Percentiles rank a stretch among this genome's conserved stretches.
Conservation (phyloP, 345 rosid genomes). For the Rhizophora mangle region DNA sequence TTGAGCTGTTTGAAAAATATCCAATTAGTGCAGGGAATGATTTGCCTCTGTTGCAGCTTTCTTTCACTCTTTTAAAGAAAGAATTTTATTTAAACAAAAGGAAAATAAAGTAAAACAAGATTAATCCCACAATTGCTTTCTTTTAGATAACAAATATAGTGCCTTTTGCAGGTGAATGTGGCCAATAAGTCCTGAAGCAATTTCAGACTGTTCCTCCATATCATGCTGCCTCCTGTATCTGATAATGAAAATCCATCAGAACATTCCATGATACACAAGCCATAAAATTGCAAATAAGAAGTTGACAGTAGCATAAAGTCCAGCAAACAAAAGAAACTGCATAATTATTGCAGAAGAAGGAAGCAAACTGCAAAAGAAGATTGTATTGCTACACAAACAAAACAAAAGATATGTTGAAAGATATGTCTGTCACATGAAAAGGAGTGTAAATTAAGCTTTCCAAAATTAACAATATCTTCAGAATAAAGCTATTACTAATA, state of each 20-base stretch:
- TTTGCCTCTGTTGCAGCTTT: background rate
- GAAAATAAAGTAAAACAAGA: conserved; percentile 10
- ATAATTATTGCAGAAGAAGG: too few species aligned
- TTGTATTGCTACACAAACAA: too few species aligned
- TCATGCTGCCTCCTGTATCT: conserved; percentile 55
- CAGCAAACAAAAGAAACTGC: too few species aligned
- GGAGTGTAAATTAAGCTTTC: too few species aligned
- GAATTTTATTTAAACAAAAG: conserved; percentile 7
- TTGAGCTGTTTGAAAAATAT: conserved; percentile 39
- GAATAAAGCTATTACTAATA: background rate
- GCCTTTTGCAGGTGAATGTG: conserved; percentile 84
- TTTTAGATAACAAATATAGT: conserved; percentile 15
- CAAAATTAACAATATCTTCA: too few species aligned
- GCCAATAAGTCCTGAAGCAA: conserved; percentile 61
- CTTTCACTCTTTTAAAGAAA: background rate
- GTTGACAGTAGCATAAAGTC: background rate
- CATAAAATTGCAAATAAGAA: background rate
- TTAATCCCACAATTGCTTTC: conserved; percentile 2
- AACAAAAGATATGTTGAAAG: too few species aligned
- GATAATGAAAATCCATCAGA: conserved; percentile 22
- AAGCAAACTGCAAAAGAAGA: too few species aligned
- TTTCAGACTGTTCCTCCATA: conserved; percentile 40
- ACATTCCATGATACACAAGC: conserved; percentile 5
- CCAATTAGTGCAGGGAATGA: background rate
- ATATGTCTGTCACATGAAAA: too few species aligned